Evolutionary conservation across 148 eudicot genomes (phyloP), one percentile per base, ranked within the genome.

Genomic region (Amaranthus hypochondriacus): DNA sequence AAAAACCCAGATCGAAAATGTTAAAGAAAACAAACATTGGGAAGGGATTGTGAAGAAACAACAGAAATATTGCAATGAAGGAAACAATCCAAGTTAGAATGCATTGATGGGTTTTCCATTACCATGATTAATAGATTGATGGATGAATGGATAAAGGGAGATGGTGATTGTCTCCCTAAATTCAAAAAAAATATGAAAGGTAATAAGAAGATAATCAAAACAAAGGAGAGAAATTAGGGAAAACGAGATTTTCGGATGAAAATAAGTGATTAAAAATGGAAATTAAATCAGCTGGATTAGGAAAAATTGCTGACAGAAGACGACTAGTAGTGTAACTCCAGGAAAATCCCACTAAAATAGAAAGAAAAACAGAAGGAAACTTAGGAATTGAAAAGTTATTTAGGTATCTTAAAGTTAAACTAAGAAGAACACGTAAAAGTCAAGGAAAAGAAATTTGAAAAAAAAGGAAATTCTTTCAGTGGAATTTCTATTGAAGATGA

Each of bases 11-110:
- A 3, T 57, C 9, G 54, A 52, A 66, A 48, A 5, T 10, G 7
- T 5, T 39, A 4, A 10, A 52, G 56, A 69, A 52, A 11, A 74
- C 59, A 5, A 42, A 89, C 98, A 93, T 93, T 91, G 42, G 92
- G 84, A 6, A 93, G 87, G 47, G 80, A 83, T 49, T 88, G 97
- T 18, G 98, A 91, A 3, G 89, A 87, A n/a, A 81, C 88, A 9
- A 84, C 80, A 3, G 98, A 95, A 1, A 97, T 93, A 46, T 92
- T 91, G 83, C 86, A 82, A 85, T 78, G 83, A 70, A 93, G 87
- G 81, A 93, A 87, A 67, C 81, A 75, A 66, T 88, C 89, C 11
- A 93, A 89, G 75, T 93, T 93, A 14, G 98, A 91, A 73, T 78
- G 79, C 84, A 77, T 81, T 80, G 88, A 82, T 54, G 70, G 83